A percentile compares a stretch with the other conserved stretches of the same genome.
Evolutionary conservation across 805 yeast genomes (phyloP).

Genomic region (Schwanniomyces pseudopolymorphus): DNA sequence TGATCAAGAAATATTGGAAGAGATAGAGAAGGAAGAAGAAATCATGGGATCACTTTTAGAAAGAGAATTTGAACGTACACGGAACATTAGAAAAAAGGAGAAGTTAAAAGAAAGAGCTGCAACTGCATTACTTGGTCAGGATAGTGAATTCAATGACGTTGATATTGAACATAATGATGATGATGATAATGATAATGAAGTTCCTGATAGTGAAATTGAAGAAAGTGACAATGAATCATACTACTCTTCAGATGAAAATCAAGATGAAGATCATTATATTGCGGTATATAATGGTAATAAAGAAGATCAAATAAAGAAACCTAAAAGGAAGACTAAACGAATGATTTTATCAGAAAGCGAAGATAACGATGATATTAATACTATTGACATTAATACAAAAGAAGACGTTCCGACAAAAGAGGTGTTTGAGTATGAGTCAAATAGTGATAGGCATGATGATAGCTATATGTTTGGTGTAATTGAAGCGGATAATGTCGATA

Average conservation of each 20-base stretch:
- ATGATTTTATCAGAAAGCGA: constrained; percentile 10
- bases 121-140: constrained; percentile 25
- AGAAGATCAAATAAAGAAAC: constrained; percentile 9
- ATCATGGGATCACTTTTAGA: constrained; percentile 46
- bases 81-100: constrained; percentile 44
- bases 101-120: constrained; percentile 38
- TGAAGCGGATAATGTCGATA: constrained; percentile 9
- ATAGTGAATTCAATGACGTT: constrained; percentile 12
- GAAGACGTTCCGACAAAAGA: constrained; percentile 4
- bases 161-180: constrained; percentile 8
- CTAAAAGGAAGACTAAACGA: constrained; percentile 6
- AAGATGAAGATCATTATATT: constrained; percentile 17
- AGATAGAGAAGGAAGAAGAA: constrained; percentile 43
- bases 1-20: constrained; percentile 29
- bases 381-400: constrained; percentile 10
- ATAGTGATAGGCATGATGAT: constrained; percentile 20
- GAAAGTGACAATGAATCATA: constrained; percentile 25
- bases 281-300: constrained; percentile 9
- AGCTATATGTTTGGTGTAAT: constrained; percentile 29
- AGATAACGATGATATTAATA: constrained; percentile 4
- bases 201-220: constrained; percentile 22
- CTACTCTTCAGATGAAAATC: constrained; percentile 14
- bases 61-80: constrained; percentile 50
- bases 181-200: constrained; percentile 7
- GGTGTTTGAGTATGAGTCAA: constrained; percentile 9